Evolutionary conservation across 371 early-diverging fungal genomes (phyloP), one percentile per base, ranked within the genome.

Genomic region (Syncephalastrum monosporum): DNA sequence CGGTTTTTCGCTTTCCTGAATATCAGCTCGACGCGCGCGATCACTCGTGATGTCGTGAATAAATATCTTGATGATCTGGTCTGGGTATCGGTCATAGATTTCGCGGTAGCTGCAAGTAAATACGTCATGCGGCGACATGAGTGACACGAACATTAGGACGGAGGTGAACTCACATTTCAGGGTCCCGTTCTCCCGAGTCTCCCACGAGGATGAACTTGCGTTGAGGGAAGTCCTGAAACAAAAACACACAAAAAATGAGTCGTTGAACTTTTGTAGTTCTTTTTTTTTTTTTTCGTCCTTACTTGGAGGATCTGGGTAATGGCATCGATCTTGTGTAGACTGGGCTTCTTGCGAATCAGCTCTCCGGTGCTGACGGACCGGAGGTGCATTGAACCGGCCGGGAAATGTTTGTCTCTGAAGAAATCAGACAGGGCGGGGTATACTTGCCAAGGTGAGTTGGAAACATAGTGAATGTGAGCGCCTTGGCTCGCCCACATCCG

Each of bases 111-210:
- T 77, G 57, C 21, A 50, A 24, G 13, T 46, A 50, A 24, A 5
- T 46, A 21, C 21, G 21, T 21, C 38, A 47, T 21, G 13, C 13
- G 21, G 24, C 8, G 29, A 43, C 53, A 42, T 27, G n/a, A 58
- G 24, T 23, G 24, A 41, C 43, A 25, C 50, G 23, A 42, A 46
- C 13, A 41, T 13, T 25, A 42, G 29, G 21, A 60, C 42, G 7
- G 42, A 19, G 23, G 24, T 27, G 24, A 47, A 47, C 56, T 59
- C 71, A 81, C 71, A 80, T 76, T 69, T 87, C 86, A 33, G 85
- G 82, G 61, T 89, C 89, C 19, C 78, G 69, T 62, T 89, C 88
- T 47, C 89, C 89, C 41, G 84, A 80, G 58, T 89, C 89, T 21
- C 88, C 87, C 16, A 89, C 73, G 12, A 88, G 72, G 54, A 89